Percentiles rank a stretch among this genome's conserved stretches.
phyloP scores from a whole-genome alignment of 768 basidiomycete genomes.

The Amanita muscaria region DNA sequence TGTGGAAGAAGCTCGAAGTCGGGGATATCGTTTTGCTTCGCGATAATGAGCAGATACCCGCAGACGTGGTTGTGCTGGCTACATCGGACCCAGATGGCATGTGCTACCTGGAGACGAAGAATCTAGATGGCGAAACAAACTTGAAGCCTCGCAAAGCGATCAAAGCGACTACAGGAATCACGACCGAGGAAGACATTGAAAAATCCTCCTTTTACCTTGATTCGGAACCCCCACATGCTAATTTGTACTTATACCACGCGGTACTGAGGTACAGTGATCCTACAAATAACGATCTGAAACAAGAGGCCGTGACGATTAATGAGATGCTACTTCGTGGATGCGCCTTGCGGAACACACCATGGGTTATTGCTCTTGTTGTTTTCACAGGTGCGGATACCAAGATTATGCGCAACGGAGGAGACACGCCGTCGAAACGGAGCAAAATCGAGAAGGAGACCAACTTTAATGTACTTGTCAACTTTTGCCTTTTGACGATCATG shows the following conservation, averaged over 20 bases:
- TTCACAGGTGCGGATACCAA: constrained; percentile 92
- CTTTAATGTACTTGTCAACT: constrained; percentile 96
- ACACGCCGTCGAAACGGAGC: constrained; percentile 91
- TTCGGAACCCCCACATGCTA: constrained; percentile 89
- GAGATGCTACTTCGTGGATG: constrained; percentile 90
- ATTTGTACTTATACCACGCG: constrained; percentile 85
- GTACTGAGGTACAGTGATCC: constrained; percentile 68
- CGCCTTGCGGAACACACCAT: constrained; percentile 79
- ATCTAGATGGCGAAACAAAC: constrained; percentile 96
- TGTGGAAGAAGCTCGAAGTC: constrained; percentile 98
- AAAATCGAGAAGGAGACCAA: constrained; percentile 99
- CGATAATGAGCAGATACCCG: constrained; percentile 95
- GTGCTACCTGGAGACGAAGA: constrained; percentile 97
- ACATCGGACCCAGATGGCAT: constrained; percentile 87
- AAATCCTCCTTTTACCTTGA: constrained; percentile 83
- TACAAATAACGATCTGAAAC: constrained; percentile 39
- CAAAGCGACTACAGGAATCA: constrained; percentile 64
- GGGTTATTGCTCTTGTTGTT: constrained; percentile 90
- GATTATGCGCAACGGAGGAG: constrained; percentile 88
- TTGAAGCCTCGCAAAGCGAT: constrained; percentile 79
- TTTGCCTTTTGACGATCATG: constrained; percentile 66
- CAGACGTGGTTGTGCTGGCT: constrained; percentile 87
- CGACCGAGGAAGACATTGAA: constrained; percentile 85
- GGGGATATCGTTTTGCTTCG: constrained; percentile 89
- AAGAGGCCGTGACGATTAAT: constrained; percentile 78